phyloP scores from a whole-genome alignment of 495 filamentous ascomycete species.

The Friedmanniomyces endolithicus region DNA sequence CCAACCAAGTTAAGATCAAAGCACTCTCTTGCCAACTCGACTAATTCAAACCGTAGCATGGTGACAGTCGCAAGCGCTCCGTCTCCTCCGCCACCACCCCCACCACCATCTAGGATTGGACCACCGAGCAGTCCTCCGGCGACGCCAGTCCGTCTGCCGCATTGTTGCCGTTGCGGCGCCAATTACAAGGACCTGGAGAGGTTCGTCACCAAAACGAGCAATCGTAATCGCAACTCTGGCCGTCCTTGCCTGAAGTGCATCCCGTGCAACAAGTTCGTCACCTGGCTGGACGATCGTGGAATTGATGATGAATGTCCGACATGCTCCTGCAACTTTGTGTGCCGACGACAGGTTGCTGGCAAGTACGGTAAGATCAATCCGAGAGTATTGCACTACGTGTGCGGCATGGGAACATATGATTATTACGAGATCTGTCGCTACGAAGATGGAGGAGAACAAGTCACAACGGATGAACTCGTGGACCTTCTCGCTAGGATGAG shows the following conservation, averaged over 20 bases:
- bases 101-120: no score
- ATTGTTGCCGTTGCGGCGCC: not conserved
- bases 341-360: not conserved
- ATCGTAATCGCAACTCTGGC: slow-evolving; percentile 2
- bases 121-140: no score
- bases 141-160: no score
- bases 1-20: no score
- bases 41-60: no score
- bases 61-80: no score
- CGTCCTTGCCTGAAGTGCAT: slow-evolving; percentile 1
- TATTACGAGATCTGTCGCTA: not conserved
- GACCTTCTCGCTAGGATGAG: no score
- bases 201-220: not conserved
- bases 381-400: slow-evolving; percentile 1
- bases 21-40: no score
- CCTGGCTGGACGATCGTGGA: slow-evolving; percentile 1
- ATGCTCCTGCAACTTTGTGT: not conserved
- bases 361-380: not conserved
- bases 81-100: no score
- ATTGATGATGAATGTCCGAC: not conserved
- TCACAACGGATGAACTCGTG: no score
- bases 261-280: slow-evolving; percentile 1
- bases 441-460: no score
- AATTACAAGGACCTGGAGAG: not conserved
- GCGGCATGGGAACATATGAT: not conserved